These are phyloP conservation scores for Andalucia godoyi DNA, from an alignment of 78 protist genomes.

Conservation along the genomic window DNA sequence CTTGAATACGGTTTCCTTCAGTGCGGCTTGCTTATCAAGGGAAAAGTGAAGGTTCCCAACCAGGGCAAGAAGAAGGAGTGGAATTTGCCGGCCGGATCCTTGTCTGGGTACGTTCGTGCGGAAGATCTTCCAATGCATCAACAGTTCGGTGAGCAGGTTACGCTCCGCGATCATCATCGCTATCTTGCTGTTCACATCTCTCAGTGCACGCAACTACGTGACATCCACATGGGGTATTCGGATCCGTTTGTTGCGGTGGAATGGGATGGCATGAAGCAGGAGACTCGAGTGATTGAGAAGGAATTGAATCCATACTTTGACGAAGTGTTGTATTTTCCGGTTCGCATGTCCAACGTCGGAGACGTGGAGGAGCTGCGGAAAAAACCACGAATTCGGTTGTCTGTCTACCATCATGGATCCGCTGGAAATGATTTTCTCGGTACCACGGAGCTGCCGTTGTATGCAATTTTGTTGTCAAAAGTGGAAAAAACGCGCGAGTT, in stretches of 20 bases:
- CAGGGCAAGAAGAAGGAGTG: background rate
- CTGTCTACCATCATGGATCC: background rate
- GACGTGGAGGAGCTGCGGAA: background rate
- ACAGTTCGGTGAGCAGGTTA: background rate
- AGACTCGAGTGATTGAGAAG: background rate
- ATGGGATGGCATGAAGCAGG: slow-evolving; percentile 7
- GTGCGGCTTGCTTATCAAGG: background rate
- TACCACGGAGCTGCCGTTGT: too few species aligned
- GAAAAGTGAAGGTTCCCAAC: background rate
- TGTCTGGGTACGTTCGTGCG: background rate
- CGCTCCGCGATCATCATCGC: background rate
- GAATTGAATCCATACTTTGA: slow-evolving; percentile 3
- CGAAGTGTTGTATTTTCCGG: slow-evolving; percentile 13
- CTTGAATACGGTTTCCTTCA: background rate
- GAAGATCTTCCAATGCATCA: background rate
- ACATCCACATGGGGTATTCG: background rate
- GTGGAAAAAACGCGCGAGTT: too few species aligned
- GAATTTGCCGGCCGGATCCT: background rate
- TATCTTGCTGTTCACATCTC: slow-evolving; percentile 1
- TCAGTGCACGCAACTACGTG: background rate
- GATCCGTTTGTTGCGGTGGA: slow-evolving; percentile 1
- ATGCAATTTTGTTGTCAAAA: too few species aligned
- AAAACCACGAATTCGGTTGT: too few species aligned
- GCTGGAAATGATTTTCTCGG: background rate
- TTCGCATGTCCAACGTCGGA: background rate